phyloP scores from a whole-genome alignment of 2,329 filamentous ascomycete genomes.

The Arthrobotrys sinensis region DNA sequence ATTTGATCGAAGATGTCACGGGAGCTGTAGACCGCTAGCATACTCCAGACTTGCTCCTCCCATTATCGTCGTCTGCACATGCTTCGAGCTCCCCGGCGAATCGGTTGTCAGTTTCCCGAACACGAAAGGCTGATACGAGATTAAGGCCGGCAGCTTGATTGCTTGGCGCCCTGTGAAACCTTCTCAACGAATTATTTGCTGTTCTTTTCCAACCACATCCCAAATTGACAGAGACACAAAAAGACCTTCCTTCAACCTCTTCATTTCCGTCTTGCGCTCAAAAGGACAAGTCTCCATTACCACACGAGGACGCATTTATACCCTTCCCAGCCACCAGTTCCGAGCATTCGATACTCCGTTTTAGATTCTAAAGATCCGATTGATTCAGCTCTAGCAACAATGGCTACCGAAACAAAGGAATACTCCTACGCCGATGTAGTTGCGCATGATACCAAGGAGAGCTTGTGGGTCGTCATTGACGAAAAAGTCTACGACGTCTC shows the following conservation, averaged over 20 bases:
- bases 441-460: conserved; percentile 87
- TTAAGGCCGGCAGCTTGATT: conserved; percentile 40
- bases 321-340: not conserved
- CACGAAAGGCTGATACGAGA: conserved; percentile 27
- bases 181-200: conserved; percentile 61
- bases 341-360: conserved; percentile 4
- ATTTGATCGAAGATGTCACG: not conserved
- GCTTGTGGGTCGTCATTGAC: conserved; percentile 87
- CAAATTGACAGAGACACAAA: conserved; percentile 21
- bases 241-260: conserved; percentile 6
- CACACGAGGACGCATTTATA: not conserved
- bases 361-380: not conserved
- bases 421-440: conserved; percentile 86
- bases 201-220: conserved; percentile 56
- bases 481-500: conserved; percentile 94
- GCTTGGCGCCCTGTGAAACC: conserved; percentile 42
- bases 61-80: conserved; percentile 4
- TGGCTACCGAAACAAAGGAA: conserved; percentile 65
- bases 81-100: conserved; percentile 29
- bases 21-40: conserved; percentile 4
- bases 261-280: conserved; percentile 6
- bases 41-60: not conserved
- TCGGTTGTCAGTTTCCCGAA: conserved; percentile 56
- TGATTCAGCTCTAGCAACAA: conserved; percentile 18
- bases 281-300: conserved; percentile 21